Conservation (phyloP, 495 filamentous ascomycete species). For the Clohesyomyces aquaticus region DNA sequence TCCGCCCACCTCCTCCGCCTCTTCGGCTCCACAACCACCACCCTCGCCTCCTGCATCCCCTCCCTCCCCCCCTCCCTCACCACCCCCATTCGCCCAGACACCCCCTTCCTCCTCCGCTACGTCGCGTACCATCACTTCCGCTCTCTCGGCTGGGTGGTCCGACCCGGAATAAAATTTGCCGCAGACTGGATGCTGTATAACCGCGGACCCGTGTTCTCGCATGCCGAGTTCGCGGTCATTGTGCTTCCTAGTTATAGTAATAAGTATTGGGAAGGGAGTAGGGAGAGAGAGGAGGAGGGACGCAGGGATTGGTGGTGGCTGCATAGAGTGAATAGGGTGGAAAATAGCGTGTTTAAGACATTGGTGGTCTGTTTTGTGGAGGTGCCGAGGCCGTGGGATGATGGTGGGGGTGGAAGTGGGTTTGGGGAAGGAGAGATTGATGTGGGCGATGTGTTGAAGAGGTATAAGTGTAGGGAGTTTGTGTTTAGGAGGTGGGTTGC, state of each 20-base stretch:
- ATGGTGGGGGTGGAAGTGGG: constrained; percentile 41
- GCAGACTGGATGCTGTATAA: constrained; percentile 93
- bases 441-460: constrained; percentile 64
- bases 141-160: constrained; percentile 93
- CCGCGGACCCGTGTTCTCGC: constrained; percentile 89
- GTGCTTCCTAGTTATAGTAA: constrained; percentile 82
- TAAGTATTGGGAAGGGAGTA: constrained; percentile 67
- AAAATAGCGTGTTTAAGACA: constrained; percentile 84
- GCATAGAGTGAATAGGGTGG: constrained; percentile 88
- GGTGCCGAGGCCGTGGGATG: constrained; percentile 68
- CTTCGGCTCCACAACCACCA: constrained; percentile 46
- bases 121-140: constrained; percentile 95
- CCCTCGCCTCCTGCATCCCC: constrained; percentile 67
- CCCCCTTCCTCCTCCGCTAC: constrained; percentile 85
- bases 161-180: constrained; percentile 91
- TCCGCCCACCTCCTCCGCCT: constrained; percentile 45
- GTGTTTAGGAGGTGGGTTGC: constrained; percentile 79
- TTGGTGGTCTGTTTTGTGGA: constrained; percentile 89
- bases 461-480: constrained; percentile 82
- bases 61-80: constrained; percentile 50
- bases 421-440: constrained; percentile 56
- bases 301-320: constrained; percentile 84
- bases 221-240: constrained; percentile 88
- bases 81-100: constrained; percentile 61
- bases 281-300: constrained; percentile 54